Evolutionary conservation across 2,329 filamentous ascomycete genomes (phyloP), one percentile per base, ranked within the genome.

Genomic region (Phialocephala sp.): DNA sequence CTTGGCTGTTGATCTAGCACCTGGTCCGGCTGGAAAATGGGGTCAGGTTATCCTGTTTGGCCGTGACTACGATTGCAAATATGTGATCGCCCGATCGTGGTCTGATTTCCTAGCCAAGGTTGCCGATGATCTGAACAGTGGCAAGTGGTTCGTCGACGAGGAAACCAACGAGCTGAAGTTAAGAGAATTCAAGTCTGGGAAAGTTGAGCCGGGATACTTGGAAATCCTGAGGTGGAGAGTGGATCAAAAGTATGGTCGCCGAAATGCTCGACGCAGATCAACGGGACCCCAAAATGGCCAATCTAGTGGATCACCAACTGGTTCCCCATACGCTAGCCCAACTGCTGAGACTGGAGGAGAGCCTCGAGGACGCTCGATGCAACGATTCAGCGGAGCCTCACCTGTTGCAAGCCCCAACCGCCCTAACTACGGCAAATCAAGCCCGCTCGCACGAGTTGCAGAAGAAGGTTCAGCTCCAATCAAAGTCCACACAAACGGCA

Each of bases 31-130:
- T 56, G 95, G 95, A 45, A 91, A 89, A 77, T 99, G 95, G 94
- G 95, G 95, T 62, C 95, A 99, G 78, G 88, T 99, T 71, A 97
- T 99, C 74, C 85, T 99, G 68, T 97, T 97, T 77, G 95, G 95
- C 59, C 92, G 95, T 67, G 95, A 99, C 80, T 99, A 97, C 79
- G 95, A 99, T 77, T 97, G 92, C 79, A 99, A 99, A 81, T 99
- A 97, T 76, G 95, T 99, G 8, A 86, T 99, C 64, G 92, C 95
- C 36, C 89, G 92, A 67, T 98, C 94, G 0, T 99, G 95, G 95
- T 87, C 89, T 18, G 86, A 90, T 11, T 94, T 99, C 76, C 80
- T 99, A 22, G 93, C 93, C 59, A 87, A 89, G 37, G 87, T 97
- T 8, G 93, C 95, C 36, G 95, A 99, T 75, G 95, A 99, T 75